Evolutionary conservation across 1,284 basidiomycete genomes (phyloP).

Genomic region (Neolentinus lepideus): DNA sequence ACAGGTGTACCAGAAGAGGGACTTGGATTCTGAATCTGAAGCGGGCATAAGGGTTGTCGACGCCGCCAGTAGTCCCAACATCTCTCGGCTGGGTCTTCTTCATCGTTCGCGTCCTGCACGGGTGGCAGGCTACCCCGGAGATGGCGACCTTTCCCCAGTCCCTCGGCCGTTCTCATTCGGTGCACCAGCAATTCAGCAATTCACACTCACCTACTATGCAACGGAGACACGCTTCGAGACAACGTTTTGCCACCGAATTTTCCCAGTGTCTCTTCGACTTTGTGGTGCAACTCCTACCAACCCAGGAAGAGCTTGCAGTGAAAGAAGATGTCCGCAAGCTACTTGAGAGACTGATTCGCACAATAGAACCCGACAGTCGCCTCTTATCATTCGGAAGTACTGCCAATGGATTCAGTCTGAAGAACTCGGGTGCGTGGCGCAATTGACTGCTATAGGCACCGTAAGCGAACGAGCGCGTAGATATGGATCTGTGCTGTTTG

Average conservation of each 20-base stretch:
- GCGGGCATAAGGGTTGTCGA: neutral
- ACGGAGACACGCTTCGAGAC: constrained; percentile 35
- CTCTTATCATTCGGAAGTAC: constrained; percentile 93
- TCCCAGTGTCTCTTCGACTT: constrained; percentile 74
- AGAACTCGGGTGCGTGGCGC: constrained; percentile 76
- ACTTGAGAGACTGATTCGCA: constrained; percentile 90
- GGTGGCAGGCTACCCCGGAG: constrained; percentile 1
- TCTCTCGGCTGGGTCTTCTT: neutral
- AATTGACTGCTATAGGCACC: constrained; percentile 6
- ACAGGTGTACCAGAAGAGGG: neutral
- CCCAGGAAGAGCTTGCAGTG: constrained; percentile 81
- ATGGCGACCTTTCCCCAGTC: neutral
- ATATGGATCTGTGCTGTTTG: constrained; percentile 98
- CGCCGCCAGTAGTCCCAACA: neutral
- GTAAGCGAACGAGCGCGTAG: constrained; percentile 32
- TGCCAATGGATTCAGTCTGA: constrained; percentile 89
- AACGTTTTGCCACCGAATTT: constrained; percentile 61
- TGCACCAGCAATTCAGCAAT: constrained; percentile 5
- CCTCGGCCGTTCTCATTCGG: neutral
- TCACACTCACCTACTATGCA: constrained; percentile 16
- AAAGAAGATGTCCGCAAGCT: constrained; percentile 96
- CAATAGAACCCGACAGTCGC: constrained; percentile 88
- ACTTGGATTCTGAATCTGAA: neutral
- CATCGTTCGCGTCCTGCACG: neutral
- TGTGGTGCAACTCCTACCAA: constrained; percentile 85